Evolutionary conservation across 495 filamentous ascomycete species (phyloP), one percentile per base, ranked within the genome.

Genomic region (Clohesyomyces aquaticus): DNA sequence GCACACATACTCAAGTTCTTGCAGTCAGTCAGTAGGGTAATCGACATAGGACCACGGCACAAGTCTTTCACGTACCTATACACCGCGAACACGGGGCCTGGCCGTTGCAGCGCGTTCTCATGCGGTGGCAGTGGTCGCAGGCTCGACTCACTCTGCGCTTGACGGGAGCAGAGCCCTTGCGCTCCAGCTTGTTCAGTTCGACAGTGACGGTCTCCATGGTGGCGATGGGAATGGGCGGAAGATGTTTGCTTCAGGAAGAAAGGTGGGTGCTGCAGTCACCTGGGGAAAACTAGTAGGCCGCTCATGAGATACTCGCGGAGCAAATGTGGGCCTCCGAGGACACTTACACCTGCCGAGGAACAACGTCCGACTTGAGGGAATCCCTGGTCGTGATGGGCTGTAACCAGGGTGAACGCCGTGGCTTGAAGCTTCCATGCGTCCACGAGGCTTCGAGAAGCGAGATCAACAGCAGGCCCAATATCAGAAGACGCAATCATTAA

Each of bases 391-490:
- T 42, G 45, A 58, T 49, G 53, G 59, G 43, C 43, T 9, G 21
- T 38, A 35, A 45, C 59, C 65, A 67, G 65, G 65, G 53, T 52
- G 28, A 27, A 55, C 51, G 63, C 65, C 58, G 63, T 66, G 63
- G 63, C 63, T 66, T 61, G 63, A 52, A 26, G 1, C 43, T 67
- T 62, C 65, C 58, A 67, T 63, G 65, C 65, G 55, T 63, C 55
- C 65, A 67, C 59, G 65, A 58, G 53, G 65, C 65, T 67, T 67
- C 65, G 65, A 67, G 65, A 67, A 67, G 65, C 65, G 65, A 67
- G 65, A 67, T 67, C 58, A 63, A 18, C 27, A 41, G 52, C 47
- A 54, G 63, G 46, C 4, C n/a, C 63, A 66, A 66, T 66, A 66
- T 66, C 63, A 48, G 42, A 61, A 56, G 43, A 66, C 56, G 63